phyloP scores from a whole-genome alignment of 2,329 filamentous ascomycete species.

The Coniochaeta sp. region DNA sequence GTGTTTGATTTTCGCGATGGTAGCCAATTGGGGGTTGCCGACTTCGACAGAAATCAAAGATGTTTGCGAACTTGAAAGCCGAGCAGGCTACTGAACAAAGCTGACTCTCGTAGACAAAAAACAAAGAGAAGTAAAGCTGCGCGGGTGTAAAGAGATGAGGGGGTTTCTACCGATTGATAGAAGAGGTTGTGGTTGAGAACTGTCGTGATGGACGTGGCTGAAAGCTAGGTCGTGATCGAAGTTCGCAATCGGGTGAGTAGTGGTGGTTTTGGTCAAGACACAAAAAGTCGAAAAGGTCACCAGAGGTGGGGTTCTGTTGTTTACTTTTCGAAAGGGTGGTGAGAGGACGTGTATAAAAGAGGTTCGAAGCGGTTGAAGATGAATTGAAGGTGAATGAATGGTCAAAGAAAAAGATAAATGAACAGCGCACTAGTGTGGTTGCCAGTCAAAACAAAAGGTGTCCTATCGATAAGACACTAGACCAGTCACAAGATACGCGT shows the following conservation, averaged over 20 bases:
- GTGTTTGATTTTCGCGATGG: neutral
- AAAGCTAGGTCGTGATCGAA: neutral
- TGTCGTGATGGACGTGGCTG: neutral
- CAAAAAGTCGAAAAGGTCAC: neutral
- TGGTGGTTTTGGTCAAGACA: neutral
- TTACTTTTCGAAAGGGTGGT: neutral
- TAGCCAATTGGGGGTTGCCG: neutral
- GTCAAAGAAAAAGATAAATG: neutral
- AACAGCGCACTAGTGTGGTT: neutral
- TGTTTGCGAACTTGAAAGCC: neutral
- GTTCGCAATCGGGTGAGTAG: neutral
- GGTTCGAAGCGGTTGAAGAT: too few species aligned
- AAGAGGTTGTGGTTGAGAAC: neutral
- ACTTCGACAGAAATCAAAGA: neutral
- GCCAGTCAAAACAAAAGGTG: neutral
- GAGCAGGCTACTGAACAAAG: neutral
- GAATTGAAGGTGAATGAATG: too few species aligned
- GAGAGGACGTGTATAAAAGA: neutral
- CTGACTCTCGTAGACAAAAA: neutral
- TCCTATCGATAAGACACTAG: neutral
- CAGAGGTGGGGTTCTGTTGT: neutral
- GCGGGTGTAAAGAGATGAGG: neutral
- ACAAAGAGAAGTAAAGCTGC: neutral
- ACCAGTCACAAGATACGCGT: too few species aligned
- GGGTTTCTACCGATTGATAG: conserved; percentile 1